Evolutionary conservation across 2,329 filamentous ascomycete genomes (phyloP), one percentile per base, ranked within the genome.

Genomic region (Plectosphaerella sp.): DNA sequence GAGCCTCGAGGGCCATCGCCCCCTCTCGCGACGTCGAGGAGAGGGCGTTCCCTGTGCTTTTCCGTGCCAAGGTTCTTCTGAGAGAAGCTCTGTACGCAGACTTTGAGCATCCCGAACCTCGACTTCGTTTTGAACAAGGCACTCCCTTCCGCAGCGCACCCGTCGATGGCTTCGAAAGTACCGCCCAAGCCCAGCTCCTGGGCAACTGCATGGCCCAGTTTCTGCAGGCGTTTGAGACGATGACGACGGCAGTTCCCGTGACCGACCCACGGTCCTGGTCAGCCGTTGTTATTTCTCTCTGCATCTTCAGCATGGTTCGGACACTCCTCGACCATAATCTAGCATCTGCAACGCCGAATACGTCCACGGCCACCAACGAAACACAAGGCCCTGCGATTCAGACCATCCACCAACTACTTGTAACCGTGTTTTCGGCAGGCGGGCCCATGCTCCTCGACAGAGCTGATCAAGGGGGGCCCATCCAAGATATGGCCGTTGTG

Each of bases 281-380:
- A 15, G 76, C 80, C 2, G 62, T 74, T 4, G 80, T 83, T 54
- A 67, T 79, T 48, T 76, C 80, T 12, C 63, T 84, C 16, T 82
- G 80, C 61, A 76, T 84, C n/a, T 82, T 84, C 59, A 83, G 79
- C 60, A 69, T 79, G 25, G 72, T 77, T 18, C 74, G 75, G 47
- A 78, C 78, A 1, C 70, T 84, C 2, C 64, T 83, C 5, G 67
- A 75, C 15, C 77, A 81, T 51, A 66, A 78, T 35, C 66, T 69
- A 20, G 66, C 69, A 6, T 57, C 59, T 49, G 55, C 59, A 18
- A 56, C 62, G 16, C 55, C 54, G 35, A 52, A 49, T 25, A 46
- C 53, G 37, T 35, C 60, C 46, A 20, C 50, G 52, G 52, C 41
- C 16, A 51, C 53, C 14, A 51, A 28, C 9, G 54, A 55, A 45